Evolutionary conservation across 371 early-diverging fungal species (phyloP).

Genomic region (Cokeromyces recurvatus): DNA sequence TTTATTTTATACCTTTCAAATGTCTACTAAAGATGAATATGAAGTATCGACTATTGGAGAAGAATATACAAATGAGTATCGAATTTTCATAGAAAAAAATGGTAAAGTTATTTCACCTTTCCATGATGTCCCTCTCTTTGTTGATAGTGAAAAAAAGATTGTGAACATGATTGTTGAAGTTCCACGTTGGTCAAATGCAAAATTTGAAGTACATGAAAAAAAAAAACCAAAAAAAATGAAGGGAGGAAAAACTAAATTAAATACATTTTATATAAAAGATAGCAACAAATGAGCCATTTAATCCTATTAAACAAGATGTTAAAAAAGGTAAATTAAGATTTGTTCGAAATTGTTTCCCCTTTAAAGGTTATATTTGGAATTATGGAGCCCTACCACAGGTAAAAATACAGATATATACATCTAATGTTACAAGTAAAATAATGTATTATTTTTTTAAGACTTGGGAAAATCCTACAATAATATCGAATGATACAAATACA

Average conservation of each 20-base stretch:
- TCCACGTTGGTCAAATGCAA: conserved; percentile 99
- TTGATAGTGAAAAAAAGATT: conserved; percentile 78
- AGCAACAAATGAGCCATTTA: conserved; percentile 88
- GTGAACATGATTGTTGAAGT: conserved; percentile 99
- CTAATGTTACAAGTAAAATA: background rate
- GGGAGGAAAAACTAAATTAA: background rate
- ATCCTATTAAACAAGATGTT: conserved; percentile 99
- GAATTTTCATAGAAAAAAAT: conserved; percentile 76
- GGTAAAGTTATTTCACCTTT: conserved; percentile 88
- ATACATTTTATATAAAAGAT: conserved; percentile 47
- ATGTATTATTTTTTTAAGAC: conserved; percentile 56
- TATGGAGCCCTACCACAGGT: conserved; percentile 98
- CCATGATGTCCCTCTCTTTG: conserved; percentile 98
- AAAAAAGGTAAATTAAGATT: conserved; percentile 99
- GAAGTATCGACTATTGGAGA: conserved; percentile 42
- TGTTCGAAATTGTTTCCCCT: conserved; percentile 99
- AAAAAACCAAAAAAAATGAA: background rate
- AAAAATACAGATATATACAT: conserved; percentile 1
- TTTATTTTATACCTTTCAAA: background rate
- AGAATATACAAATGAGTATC: conserved; percentile 75
- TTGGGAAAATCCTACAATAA: conserved; percentile 95
- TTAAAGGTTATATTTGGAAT: conserved; percentile 99
- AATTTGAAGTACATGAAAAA: conserved; percentile 92
- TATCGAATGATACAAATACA: conserved; percentile 85
- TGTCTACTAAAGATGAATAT: conserved; percentile 3